Conservation (phyloP, 306 rosid species). For the Cicer pinnatifidum region DNA sequence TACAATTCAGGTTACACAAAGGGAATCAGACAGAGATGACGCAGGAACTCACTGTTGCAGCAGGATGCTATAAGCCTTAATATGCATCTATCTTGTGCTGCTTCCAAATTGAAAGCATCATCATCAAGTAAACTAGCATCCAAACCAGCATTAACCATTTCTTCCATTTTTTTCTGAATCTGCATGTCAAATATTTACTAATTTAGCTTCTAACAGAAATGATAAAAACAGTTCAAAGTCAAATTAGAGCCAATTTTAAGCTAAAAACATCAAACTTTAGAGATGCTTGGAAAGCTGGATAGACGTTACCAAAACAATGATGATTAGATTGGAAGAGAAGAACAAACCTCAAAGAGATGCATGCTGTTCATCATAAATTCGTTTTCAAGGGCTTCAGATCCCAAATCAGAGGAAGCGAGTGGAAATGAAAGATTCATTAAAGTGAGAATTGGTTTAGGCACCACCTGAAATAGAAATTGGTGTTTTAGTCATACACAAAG, state of each 20-base stretch:
- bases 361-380: constrained; percentile 78
- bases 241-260: neutral
- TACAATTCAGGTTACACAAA: constrained; percentile 34
- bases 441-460: constrained; percentile 85
- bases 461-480: constrained; percentile 61
- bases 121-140: constrained; percentile 75
- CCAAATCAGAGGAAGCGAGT: constrained; percentile 90
- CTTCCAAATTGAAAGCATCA: constrained; percentile 79
- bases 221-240: constrained; percentile 8
- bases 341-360: constrained; percentile 76
- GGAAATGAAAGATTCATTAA: constrained; percentile 80
- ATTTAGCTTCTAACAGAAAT: constrained; percentile 30
- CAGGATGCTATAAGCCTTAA: constrained; percentile 92
- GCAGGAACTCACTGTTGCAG: constrained; percentile 71
- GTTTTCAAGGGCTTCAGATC: constrained; percentile 83
- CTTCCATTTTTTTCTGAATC: constrained; percentile 80
- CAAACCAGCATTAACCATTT: constrained; percentile 65
- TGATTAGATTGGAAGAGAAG: constrained; percentile 38
- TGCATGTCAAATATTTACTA: constrained; percentile 47
- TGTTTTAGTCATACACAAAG: constrained; percentile 33
- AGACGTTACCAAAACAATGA: constrained; percentile 7
- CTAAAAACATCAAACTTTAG: neutral
- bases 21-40: neutral
- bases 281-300: constrained; percentile 6
- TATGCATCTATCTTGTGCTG: constrained; percentile 94